phyloP scores from a whole-genome alignment of 2,329 filamentous ascomycete genomes.

The Verticillium nubilum region DNA sequence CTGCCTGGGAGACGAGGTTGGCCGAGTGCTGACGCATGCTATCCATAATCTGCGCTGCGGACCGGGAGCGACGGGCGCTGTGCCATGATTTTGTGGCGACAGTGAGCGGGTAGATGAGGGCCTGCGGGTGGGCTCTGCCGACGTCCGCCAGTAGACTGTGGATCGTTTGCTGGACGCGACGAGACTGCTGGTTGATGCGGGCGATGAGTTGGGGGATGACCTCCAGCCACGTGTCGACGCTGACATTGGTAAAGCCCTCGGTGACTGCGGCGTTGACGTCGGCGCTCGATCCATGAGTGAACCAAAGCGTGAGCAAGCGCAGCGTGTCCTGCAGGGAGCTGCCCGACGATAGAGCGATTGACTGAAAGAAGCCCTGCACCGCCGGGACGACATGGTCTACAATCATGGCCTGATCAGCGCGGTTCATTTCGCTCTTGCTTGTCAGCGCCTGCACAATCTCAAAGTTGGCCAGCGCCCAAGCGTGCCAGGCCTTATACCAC shows the following conservation, averaged over 20 bases:
- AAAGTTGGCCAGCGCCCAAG: constrained; percentile 97
- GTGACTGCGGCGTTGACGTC: constrained; percentile 87
- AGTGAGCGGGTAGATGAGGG: constrained; percentile 92
- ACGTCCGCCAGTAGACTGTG: constrained; percentile 91
- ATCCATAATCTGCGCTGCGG: constrained; percentile 92
- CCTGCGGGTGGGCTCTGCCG: constrained; percentile 89
- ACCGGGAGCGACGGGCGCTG: constrained; percentile 75
- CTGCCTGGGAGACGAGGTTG: constrained; percentile 88
- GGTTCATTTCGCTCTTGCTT: constrained; percentile 30
- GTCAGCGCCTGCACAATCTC: constrained; percentile 87
- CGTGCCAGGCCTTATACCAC: constrained; percentile 99
- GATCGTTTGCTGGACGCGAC: constrained; percentile 80
- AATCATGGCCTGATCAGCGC: constrained; percentile 60
- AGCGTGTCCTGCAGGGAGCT: constrained; percentile 96
- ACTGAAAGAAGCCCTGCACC: constrained; percentile 94
- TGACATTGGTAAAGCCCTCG: constrained; percentile 86
- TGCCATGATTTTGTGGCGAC: constrained; percentile 95
- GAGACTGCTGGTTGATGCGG: constrained; percentile 92
- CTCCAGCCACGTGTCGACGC: constrained; percentile 96
- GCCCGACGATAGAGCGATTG: constrained; percentile 83
- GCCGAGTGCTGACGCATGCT: constrained; percentile 95
- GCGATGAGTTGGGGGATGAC: constrained; percentile 97
- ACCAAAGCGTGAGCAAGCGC: constrained; percentile 90
- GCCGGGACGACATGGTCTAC: constrained; percentile 90
- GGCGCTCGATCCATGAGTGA: constrained; percentile 80